phyloP scores from a whole-genome alignment of 495 filamentous ascomycete species.

The Pseudomonodictys pantanalensis region DNA sequence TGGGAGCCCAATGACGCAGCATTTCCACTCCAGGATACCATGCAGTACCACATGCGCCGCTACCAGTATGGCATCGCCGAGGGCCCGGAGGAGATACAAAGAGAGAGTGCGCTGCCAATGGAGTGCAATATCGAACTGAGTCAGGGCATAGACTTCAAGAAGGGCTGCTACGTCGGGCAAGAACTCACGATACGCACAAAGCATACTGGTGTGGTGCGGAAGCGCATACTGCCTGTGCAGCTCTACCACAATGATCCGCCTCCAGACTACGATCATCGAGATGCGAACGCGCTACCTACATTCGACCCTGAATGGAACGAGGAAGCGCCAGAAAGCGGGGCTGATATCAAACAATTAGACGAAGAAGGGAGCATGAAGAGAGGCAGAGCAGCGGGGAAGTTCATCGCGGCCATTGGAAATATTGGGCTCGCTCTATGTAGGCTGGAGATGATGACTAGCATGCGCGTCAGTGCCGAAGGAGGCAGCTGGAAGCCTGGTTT shows the following conservation, averaged over 20 bases:
- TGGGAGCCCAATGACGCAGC: background rate
- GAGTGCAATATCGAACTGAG: conserved; percentile 83
- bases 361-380: conserved; percentile 35
- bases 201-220: conserved; percentile 89
- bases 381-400: conserved; percentile 73
- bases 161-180: conserved; percentile 96
- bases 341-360: conserved; percentile 38
- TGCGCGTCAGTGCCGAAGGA: conserved; percentile 61
- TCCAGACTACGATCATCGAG: conserved; percentile 36
- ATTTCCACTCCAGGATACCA: conserved; percentile 50
- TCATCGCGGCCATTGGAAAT: conserved; percentile 72
- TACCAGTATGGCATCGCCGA: conserved; percentile 79
- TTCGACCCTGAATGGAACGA: conserved; percentile 6
- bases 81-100: conserved; percentile 71
- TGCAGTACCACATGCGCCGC: conserved; percentile 52
- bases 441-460: conserved; percentile 82
- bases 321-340: background rate
- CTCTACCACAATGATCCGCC: conserved; percentile 52
- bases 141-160: conserved; percentile 82
- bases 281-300: conserved; percentile 48
- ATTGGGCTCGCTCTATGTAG: conserved; percentile 85
- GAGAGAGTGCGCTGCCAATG: conserved; percentile 67
- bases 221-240: conserved; percentile 80
- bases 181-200: conserved; percentile 93
- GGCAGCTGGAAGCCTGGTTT: conserved; percentile 51